Base-by-base conservation (phyloP, 2,329 filamentous ascomycete genomes). In the Fusarium bulbicola region DNA sequence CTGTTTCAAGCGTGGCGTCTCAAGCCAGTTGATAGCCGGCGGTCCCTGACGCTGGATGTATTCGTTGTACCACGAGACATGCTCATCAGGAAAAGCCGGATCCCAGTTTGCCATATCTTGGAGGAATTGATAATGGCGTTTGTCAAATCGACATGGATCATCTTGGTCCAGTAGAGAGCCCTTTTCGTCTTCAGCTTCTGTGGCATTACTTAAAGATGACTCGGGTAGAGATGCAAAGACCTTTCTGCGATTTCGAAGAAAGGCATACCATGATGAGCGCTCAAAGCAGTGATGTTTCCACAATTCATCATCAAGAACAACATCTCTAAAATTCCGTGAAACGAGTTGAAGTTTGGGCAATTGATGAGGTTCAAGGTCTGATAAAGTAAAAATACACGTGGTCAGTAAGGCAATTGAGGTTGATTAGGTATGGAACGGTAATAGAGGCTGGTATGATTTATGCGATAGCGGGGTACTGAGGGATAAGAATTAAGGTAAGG, bases 61-160 rank as follows among this genome's bases (percentile, higher is more conserved):
- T 81, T 98, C 95, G 62, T 93, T 89, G 80, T 97, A 97, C 92
- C 94, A 98, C 54, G 93, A 90, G 26, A 95, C 86, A 45, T 85
- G 85, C 82, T 98, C 95, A 9, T 82, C 84, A 0, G 91, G 89
- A 72, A 92, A 94, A 1, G 89, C 90, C 2, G 93, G 93, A 75
- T 97, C 94, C 95, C 95, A 97, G 74, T 94, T 94, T 9, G 91
- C 91, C 78, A 93, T 85, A 64, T 93, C 88, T 56, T 90, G 87
- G 4, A 78, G 62, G 36, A 74, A 74, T 34, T 75, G 77, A 45
- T 77, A 61, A 59, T 71, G 76, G n/a, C 60, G 50, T 45, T 50
- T 68, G 43, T 71, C 63, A 30, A 53, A 60, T 20, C 62, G 63
- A 18, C 40, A 53, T 13, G 59, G 42, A 28, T 73, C 77, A 34